These are phyloP conservation scores for Mycena filopes DNA, from an alignment of 768 basidiomycete genomes.

Conservation along the genomic window DNA sequence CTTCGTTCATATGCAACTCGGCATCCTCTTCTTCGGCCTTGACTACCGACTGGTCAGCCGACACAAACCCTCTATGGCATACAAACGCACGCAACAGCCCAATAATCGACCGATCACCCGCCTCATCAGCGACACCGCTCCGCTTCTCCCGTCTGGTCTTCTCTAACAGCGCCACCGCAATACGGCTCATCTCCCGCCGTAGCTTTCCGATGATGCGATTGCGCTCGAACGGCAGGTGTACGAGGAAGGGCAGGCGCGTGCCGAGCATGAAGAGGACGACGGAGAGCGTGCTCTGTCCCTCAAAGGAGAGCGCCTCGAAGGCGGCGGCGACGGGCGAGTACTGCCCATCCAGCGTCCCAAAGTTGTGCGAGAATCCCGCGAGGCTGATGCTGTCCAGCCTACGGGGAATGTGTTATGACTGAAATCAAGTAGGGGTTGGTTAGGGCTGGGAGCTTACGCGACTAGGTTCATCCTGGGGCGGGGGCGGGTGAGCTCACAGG, in stretches of 20 bases:
- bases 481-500: background rate
- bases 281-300: background rate
- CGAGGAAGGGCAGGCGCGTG: conserved; percentile 23
- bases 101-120: conserved; percentile 24
- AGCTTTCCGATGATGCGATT: conserved; percentile 14
- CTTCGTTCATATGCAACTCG: conserved; percentile 32
- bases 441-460: conserved; percentile 45
- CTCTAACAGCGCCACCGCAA: conserved; percentile 22
- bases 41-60: conserved; percentile 5
- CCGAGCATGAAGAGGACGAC: conserved; percentile 27
- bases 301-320: conserved; percentile 37
- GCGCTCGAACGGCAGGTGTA: conserved; percentile 15
- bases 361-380: conserved; percentile 58
- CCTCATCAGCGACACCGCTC: background rate
- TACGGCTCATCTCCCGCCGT: conserved; percentile 10
- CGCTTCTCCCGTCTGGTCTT: conserved; percentile 22
- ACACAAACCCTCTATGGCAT: background rate
- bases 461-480: conserved; percentile 56
- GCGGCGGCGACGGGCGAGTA: conserved; percentile 35
- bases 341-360: conserved; percentile 51
- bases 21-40: conserved; percentile 25
- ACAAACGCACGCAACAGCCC: background rate
- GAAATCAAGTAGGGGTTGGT: no score
- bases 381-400: conserved; percentile 58
- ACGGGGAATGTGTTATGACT: background rate